Evolutionary conservation across 2,329 filamentous ascomycete genomes (phyloP), one percentile per base, ranked within the genome.

Genomic region (Epicoccum sorghinum): DNA sequence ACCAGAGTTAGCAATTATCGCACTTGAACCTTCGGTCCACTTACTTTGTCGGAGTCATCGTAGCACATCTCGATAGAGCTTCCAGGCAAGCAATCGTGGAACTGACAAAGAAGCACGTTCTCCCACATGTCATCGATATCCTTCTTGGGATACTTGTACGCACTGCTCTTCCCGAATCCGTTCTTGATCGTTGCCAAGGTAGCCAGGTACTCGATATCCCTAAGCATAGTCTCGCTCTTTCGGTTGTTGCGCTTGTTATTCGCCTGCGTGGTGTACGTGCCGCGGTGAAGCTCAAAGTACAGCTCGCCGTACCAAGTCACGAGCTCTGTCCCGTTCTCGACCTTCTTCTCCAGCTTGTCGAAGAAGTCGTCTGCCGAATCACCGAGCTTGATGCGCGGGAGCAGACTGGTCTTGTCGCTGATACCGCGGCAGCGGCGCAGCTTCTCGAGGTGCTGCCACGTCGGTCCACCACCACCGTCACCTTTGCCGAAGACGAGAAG

Each of bases 31-130:
- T 3, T 2, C 1, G 8, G 12, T 9, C 8, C 12, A 59, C 71
- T 43, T 64, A 79, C 78, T 82, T 92, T 84, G 70, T 96, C 89
- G 3, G 93, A 96, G 71, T 99, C 95, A 72, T 96, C 91, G 67
- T 98, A 98, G 75, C 92, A 96, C 92, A 98, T 97, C 74, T 96
- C 93, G 65, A 99, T 98, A 30, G 87, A 90, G 71, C 91, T 97
- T 51, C 95, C 95, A 0, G 95, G 95, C 46, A 99, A 82, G 72
- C 95, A 98, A 72, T 99, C 95, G 62, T 99, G 95, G 81, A 99
- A 99, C 69, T 99, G 95, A 63, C 93, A 98, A 24, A 98, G 84
- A 23, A 98, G 82, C 3, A 93, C 89, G 50, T 84, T 83, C 78
- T 98, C 93, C 95, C 95, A 99, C 87, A 99, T 96, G 52, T 89